Percentiles rank a stretch among this genome's conserved stretches.
These are phyloP conservation scores for Arthrobotrys iridis DNA, from an alignment of 2,329 filamentous ascomycete genomes.

Conservation along the genomic window DNA sequence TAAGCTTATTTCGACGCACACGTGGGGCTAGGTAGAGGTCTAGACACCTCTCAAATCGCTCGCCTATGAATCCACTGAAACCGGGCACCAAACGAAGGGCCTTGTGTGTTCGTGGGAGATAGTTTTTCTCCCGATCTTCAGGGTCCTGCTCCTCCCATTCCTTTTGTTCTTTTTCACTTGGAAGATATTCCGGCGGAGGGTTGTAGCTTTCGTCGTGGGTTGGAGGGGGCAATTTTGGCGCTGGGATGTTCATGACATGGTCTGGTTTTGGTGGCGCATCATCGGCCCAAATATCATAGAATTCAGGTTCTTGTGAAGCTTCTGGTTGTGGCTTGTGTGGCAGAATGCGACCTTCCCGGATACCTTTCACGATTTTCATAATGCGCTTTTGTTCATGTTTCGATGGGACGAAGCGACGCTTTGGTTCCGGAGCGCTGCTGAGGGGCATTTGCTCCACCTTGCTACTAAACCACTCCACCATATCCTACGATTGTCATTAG, in stretches of 20 bases:
- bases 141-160: constrained; percentile 86
- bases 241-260: constrained; percentile 92
- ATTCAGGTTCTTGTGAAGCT: constrained; percentile 74
- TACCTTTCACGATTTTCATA: constrained; percentile 96
- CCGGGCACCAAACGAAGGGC: constrained; percentile 90
- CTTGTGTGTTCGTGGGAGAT: constrained; percentile 81
- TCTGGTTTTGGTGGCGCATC: constrained; percentile 78
- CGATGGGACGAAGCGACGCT: constrained; percentile 92
- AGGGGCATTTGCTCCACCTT: constrained; percentile 93
- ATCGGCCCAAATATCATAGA: constrained; percentile 95
- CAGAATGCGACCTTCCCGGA: constrained; percentile 90
- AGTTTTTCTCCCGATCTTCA: constrained; percentile 90
- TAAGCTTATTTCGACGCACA: constrained; percentile 89
- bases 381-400: constrained; percentile 96
- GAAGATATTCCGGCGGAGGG: constrained; percentile 92
- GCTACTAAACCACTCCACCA: constrained; percentile 92
- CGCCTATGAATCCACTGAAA: constrained; percentile 89
- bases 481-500: constrained; percentile 67
- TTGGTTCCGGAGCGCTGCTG: constrained; percentile 93
- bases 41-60: constrained; percentile 93
- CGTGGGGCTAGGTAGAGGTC: constrained; percentile 95
- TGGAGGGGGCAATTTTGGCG: constrained; percentile 90
- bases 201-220: constrained; percentile 97
- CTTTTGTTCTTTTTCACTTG: constrained; percentile 82
- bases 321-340: constrained; percentile 85